Evolutionary conservation across 2,329 filamentous ascomycete species (phyloP), one percentile per base, ranked within the genome.

Genomic region (Aspergillus costaricaensis): DNA sequence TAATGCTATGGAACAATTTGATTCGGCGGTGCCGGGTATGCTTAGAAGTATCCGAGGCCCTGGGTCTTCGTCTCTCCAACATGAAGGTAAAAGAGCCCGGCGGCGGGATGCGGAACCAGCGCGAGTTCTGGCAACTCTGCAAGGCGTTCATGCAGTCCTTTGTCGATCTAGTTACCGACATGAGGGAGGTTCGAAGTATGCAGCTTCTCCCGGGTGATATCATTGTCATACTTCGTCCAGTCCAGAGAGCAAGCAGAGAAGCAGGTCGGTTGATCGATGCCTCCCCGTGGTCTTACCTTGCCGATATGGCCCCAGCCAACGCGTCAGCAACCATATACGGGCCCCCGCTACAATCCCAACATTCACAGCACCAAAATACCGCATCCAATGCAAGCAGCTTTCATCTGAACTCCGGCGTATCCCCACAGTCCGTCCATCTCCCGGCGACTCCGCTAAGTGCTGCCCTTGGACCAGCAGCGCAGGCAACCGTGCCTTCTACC

Each of bases 391-490:
- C 66, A 30, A 70, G 62, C 59, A 57, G 58, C 47, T 68, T 67
- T 52, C 65, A 70, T 51, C 64, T 69, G 54, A 69, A 66, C 56
- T 65, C 71, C n/a, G 67, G 64, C 60, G 63, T 72, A 60, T 74
- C 76, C 25, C 83, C 80, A 12, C 83, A 83, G 50, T 81, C 82
- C 21, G 79, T 84, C 9, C 81, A 85, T 10, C 78, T 92, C 39
- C 92, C 93, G 8, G 92, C 95, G 70, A 97, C 93, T 1, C 93
- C 94, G 7, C 85, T 96, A 63, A 95, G 91, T 68, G 93, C 92
- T 15, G 93, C 93, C 1, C 82, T 97, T 5, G 94, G 93, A 0
- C 92, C 93, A 5, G 93, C 93, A 19, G 91, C 92, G 57, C 92
- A 96, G 76, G 92, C 93, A 1, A 97, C 92, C 0, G 88, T 96